phyloP scores from a whole-genome alignment of 495 filamentous ascomycete genomes.

The Daldinia grandis region DNA sequence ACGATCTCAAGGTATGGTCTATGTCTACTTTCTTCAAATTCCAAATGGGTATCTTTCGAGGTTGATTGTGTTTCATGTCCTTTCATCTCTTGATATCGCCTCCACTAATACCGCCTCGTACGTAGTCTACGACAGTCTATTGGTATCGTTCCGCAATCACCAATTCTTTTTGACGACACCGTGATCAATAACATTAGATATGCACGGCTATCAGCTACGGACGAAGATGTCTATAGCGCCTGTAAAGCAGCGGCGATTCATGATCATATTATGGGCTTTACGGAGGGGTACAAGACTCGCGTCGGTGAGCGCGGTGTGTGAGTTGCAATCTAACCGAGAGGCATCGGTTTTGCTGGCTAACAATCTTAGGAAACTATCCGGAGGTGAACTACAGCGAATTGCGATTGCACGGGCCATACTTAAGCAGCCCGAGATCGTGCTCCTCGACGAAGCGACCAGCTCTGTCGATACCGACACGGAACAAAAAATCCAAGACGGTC shows the following conservation, averaged over 20 bases:
- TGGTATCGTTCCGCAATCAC: slow-evolving; percentile 76
- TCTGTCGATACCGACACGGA: slow-evolving; percentile 74
- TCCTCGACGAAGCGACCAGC: slow-evolving; percentile 66
- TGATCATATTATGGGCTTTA: slow-evolving; percentile 72
- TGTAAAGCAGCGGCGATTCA: slow-evolving; percentile 75
- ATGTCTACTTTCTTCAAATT: not conserved
- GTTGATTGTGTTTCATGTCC: not conserved
- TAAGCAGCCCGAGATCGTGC: slow-evolving; percentile 63
- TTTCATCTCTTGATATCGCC: not conserved
- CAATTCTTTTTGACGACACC: slow-evolving; percentile 74
- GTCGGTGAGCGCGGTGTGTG: slow-evolving; percentile 69
- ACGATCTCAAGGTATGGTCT: slow-evolving; percentile 62
- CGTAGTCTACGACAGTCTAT: slow-evolving; percentile 71
- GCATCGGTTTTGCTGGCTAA: not conserved
- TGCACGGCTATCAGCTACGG: slow-evolving; percentile 65
- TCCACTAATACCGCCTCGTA: slow-evolving; percentile 20
- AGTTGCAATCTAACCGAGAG: slow-evolving; percentile 20
- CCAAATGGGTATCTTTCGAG: not conserved
- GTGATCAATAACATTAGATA: slow-evolving; percentile 80
- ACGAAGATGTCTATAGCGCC: slow-evolving; percentile 73
- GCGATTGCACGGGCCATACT: slow-evolving; percentile 74
- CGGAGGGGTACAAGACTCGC: slow-evolving; percentile 67
- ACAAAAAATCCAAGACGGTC: slow-evolving; percentile 72
- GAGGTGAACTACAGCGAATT: slow-evolving; percentile 79
- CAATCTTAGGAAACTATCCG: slow-evolving; percentile 65